phyloP scores from a whole-genome alignment of 306 rosid genomes.

The Vigna reflexopilosa region DNA sequence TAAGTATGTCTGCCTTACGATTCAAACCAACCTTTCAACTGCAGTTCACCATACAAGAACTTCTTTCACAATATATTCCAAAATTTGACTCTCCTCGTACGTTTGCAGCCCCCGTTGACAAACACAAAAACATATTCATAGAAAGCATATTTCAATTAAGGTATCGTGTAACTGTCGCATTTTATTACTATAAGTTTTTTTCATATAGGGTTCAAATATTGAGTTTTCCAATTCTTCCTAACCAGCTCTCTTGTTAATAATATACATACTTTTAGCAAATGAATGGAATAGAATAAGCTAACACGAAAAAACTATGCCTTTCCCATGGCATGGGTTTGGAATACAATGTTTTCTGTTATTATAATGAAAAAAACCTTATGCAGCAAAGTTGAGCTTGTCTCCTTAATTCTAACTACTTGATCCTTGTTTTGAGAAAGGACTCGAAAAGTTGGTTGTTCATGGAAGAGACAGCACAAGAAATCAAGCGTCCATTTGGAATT shows the following conservation, averaged over 20 bases:
- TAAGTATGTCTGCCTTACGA: background rate
- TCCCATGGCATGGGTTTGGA: background rate
- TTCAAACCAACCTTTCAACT: background rate
- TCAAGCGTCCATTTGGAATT: slow-evolving; percentile 24
- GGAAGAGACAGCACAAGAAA: background rate
- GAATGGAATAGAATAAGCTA: background rate
- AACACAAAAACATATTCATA: background rate
- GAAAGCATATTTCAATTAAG: background rate
- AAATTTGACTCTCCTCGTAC: background rate
- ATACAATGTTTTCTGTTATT: background rate
- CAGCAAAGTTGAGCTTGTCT: background rate
- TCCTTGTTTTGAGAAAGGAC: background rate
- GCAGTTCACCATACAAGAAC: background rate
- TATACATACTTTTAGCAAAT: too few species aligned
- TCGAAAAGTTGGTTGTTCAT: background rate
- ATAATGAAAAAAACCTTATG: background rate
- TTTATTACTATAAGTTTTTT: background rate
- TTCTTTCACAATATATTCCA: background rate
- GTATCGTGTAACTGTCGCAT: background rate
- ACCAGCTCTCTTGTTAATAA: too few species aligned
- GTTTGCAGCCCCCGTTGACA: background rate
- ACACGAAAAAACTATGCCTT: background rate
- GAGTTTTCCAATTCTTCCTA: background rate
- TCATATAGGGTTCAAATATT: background rate
- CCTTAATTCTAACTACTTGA: background rate